These are phyloP conservation scores for Cucurbita pepo DNA, from an alignment of 306 rosid species.

Conservation along the genomic window DNA sequence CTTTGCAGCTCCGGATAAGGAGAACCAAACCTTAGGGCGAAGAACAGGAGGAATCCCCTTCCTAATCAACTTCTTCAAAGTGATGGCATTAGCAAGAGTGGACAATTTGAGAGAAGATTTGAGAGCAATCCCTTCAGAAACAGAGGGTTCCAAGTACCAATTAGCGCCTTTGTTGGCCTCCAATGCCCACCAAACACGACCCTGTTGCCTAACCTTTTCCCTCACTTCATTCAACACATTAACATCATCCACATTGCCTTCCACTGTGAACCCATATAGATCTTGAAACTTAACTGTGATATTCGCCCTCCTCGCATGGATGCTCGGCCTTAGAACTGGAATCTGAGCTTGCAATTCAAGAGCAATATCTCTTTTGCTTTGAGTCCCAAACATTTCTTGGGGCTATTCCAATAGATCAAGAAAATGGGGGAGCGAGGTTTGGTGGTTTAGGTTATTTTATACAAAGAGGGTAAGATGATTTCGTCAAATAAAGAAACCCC, in stretches of 20 bases:
- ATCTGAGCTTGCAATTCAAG: slow-evolving; percentile 76
- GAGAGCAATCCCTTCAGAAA: slow-evolving; percentile 61
- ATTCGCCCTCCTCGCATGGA: slow-evolving; percentile 82
- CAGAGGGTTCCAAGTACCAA: slow-evolving; percentile 76
- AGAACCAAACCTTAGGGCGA: slow-evolving; percentile 94
- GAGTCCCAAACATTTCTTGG: slow-evolving; percentile 53
- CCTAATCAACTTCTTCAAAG: slow-evolving; percentile 79
- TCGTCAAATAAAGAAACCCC: slow-evolving; percentile 5
- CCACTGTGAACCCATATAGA: slow-evolving; percentile 85
- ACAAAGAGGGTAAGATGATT: not conserved
- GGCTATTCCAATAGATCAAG: not conserved
- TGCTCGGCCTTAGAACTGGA: slow-evolving; percentile 80
- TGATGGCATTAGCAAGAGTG: slow-evolving; percentile 63
- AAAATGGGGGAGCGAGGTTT: not conserved
- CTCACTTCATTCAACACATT: slow-evolving; percentile 93
- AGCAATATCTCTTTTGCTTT: slow-evolving; percentile 66
- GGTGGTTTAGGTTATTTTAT: not conserved
- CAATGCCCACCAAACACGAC: slow-evolving; percentile 93
- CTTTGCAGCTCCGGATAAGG: slow-evolving; percentile 91
- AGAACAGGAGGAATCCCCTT: slow-evolving; percentile 92
- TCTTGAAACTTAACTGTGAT: slow-evolving; percentile 92
- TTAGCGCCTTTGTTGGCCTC: slow-evolving; percentile 91
- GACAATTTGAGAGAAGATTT: slow-evolving; percentile 77
- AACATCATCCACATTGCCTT: slow-evolving; percentile 98
- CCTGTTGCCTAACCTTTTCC: slow-evolving; percentile 93